phyloP scores from a whole-genome alignment of 2,329 filamentous ascomycete species.

The Fusarium pseudocircinatum region DNA sequence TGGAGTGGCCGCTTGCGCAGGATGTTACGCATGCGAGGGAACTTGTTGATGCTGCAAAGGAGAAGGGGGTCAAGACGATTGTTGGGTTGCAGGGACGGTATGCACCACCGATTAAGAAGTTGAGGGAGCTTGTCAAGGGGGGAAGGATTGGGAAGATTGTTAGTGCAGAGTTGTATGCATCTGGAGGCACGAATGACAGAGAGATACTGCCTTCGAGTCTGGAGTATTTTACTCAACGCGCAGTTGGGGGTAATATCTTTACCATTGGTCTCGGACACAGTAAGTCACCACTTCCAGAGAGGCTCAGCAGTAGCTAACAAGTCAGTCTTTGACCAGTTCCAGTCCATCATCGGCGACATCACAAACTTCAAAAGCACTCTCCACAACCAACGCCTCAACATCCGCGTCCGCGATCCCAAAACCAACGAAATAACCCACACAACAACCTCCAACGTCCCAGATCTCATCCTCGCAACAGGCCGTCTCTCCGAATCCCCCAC shows the following conservation, averaged over 20 bases:
- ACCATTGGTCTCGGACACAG: constrained; percentile 56
- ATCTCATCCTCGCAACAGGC: constrained; percentile 53
- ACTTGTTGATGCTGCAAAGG: constrained; percentile 49
- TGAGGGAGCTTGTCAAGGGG: constrained; percentile 55
- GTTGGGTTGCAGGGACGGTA: constrained; percentile 63
- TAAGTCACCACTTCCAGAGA: constrained; percentile 33
- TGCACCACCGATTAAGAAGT: constrained; percentile 54
- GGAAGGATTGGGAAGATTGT: constrained; percentile 63
- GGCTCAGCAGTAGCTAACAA: background rate
- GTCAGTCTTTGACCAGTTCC: constrained; percentile 57
- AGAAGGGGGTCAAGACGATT: constrained; percentile 51
- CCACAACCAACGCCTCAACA: constrained; percentile 55
- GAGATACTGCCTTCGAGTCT: constrained; percentile 47
- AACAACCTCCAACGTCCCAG: constrained; percentile 55
- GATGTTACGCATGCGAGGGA: constrained; percentile 53
- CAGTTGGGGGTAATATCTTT: constrained; percentile 57
- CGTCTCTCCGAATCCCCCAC: constrained; percentile 44
- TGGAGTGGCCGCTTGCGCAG: constrained; percentile 68
- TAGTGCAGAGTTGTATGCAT: constrained; percentile 57
- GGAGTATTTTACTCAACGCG: constrained; percentile 59
- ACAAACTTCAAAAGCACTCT: constrained; percentile 51
- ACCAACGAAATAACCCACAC: constrained; percentile 47
- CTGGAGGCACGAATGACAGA: constrained; percentile 49
- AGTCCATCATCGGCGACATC: constrained; percentile 58
- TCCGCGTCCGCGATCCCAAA: constrained; percentile 48